phyloP scores from a whole-genome alignment of 1,284 basidiomycete species.

The Exobasidium rhododendri region DNA sequence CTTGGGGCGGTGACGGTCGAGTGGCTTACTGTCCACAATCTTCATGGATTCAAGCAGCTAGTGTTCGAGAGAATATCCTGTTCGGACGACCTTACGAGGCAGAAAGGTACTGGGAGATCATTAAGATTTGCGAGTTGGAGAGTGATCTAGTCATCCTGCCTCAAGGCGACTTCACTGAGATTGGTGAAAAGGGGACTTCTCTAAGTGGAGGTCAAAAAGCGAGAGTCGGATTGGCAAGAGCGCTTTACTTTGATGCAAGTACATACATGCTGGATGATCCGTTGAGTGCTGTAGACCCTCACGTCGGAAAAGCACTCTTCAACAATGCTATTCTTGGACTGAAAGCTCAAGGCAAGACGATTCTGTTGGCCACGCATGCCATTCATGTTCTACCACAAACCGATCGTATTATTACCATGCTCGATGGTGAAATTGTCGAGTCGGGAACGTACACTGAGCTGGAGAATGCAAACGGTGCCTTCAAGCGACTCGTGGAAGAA shows the following conservation, averaged over 20 bases:
- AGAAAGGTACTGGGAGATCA: constrained; percentile 58
- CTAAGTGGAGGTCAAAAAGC: constrained; percentile 79
- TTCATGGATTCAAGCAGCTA: constrained; percentile 84
- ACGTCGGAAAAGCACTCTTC: constrained; percentile 54
- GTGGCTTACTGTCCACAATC: constrained; percentile 77
- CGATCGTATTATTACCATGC: constrained; percentile 68
- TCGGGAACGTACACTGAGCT: constrained; percentile 66
- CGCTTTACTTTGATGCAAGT: constrained; percentile 75
- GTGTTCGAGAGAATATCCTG: constrained; percentile 61
- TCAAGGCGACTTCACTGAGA: constrained; percentile 77
- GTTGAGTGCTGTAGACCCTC: constrained; percentile 62
- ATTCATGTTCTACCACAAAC: constrained; percentile 63
- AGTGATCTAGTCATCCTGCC: constrained; percentile 66
- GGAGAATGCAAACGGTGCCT: constrained; percentile 60
- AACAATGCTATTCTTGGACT: constrained; percentile 48
- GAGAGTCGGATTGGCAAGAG: constrained; percentile 72
- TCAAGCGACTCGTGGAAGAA: constrained; percentile 59
- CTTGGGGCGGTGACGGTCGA: constrained; percentile 38
- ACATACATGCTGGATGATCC: constrained; percentile 70
- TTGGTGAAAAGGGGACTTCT: constrained; percentile 77
- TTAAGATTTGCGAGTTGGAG: constrained; percentile 39
- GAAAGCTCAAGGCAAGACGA: constrained; percentile 33
- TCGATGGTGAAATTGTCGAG: constrained; percentile 67
- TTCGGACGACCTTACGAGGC: constrained; percentile 60
- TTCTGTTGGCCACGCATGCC: constrained; percentile 55